Conservation (phyloP, 1,139 yeast genomes). For the Hansenula lynferdii region DNA sequence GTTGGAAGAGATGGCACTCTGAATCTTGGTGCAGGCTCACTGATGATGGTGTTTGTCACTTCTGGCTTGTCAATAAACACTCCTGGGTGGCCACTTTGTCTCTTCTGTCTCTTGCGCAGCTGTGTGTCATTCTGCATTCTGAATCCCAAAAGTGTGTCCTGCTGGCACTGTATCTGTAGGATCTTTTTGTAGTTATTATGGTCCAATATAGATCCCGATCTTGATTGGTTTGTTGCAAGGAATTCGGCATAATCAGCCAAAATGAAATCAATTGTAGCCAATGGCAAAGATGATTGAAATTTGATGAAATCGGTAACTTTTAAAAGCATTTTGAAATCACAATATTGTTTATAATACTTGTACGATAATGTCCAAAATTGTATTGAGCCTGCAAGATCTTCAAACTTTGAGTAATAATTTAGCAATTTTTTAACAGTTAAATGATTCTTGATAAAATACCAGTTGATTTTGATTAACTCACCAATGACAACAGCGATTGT, state of each 20-base stretch:
- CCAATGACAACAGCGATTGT: slow-evolving; percentile 32
- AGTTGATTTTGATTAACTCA: slow-evolving; percentile 32
- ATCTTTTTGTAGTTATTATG: slow-evolving; percentile 18
- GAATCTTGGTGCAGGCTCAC: slow-evolving; percentile 20
- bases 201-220: slow-evolving; percentile 7
- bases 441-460: slow-evolving; percentile 30
- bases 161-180: slow-evolving; percentile 21
- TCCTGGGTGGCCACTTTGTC: slow-evolving; percentile 61
- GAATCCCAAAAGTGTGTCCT: slow-evolving; percentile 22
- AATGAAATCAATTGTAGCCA: slow-evolving; percentile 39
- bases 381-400: slow-evolving; percentile 34
- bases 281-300: slow-evolving; percentile 41
- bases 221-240: slow-evolving; percentile 21
- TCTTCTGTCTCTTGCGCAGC: slow-evolving; percentile 30
- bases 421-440: slow-evolving; percentile 38
- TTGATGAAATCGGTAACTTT: slow-evolving; percentile 40
- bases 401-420: slow-evolving; percentile 34
- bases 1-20: slow-evolving; percentile 44
- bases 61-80: slow-evolving; percentile 51
- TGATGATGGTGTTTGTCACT: slow-evolving; percentile 41
- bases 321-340: slow-evolving; percentile 39
- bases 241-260: slow-evolving; percentile 31
- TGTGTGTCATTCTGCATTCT: slow-evolving; percentile 14
- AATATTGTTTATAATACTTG: slow-evolving; percentile 42
- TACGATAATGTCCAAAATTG: slow-evolving; percentile 55